Percentiles rank a stretch among this genome's conserved stretches.
These are phyloP conservation scores for Rosellinia necatrix DNA, from an alignment of 2,329 filamentous ascomycete genomes.

Conservation along the genomic window DNA sequence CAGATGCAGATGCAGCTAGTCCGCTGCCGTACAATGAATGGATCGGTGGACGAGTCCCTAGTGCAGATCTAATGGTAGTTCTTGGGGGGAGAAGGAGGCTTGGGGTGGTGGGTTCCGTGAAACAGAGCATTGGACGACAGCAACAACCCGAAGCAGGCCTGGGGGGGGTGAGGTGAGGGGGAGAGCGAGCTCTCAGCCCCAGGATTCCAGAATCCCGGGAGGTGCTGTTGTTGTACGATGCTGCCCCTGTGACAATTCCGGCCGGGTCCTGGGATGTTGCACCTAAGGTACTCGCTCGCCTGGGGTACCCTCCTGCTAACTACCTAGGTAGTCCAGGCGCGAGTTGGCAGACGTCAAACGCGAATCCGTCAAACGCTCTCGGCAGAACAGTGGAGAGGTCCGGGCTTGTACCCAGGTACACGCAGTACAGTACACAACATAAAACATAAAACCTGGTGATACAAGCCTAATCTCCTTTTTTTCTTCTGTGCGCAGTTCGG, in stretches of 20 bases:
- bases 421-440: not conserved
- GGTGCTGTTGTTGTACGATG: constrained; percentile 8
- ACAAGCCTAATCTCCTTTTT: constrained; percentile 28
- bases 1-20: constrained; percentile 22
- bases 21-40: constrained; percentile 21
- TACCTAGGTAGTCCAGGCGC: no score
- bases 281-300: no score
- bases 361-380: constrained; percentile 19
- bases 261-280: no score
- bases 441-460: constrained; percentile 19
- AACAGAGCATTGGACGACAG: constrained; percentile 8
- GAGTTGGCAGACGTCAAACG: constrained; percentile 24
- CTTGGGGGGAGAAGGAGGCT: constrained; percentile 9
- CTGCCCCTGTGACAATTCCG: not conserved
- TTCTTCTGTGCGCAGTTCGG: constrained; percentile 25
- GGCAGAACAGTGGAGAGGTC: constrained; percentile 24
- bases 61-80: constrained; percentile 27
- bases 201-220: constrained; percentile 4
- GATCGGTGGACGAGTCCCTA: constrained; percentile 18
- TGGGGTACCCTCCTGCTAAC: no score
- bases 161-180: no score
- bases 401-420: constrained; percentile 11
- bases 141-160: not conserved
- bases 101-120: constrained; percentile 20
- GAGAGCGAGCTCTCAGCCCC: constrained; percentile 22